phyloP scores from a whole-genome alignment of 805 yeast species.

The Suhomyces sp. region DNA sequence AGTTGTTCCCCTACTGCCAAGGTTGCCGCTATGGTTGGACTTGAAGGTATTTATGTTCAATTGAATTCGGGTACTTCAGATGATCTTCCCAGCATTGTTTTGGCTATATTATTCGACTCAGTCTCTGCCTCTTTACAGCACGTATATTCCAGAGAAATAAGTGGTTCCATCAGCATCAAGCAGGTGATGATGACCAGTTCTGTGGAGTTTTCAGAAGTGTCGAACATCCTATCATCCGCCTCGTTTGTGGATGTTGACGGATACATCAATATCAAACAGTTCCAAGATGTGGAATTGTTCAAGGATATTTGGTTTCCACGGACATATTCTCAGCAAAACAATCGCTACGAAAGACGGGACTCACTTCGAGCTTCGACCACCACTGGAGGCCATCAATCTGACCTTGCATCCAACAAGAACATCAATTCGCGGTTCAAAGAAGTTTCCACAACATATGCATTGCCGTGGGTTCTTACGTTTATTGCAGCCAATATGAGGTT shows the following conservation, averaged over 20 bases:
- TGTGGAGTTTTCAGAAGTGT: constrained; percentile 41
- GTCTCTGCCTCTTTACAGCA: constrained; percentile 79
- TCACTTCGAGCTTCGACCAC: neutral
- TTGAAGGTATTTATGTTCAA: constrained; percentile 63
- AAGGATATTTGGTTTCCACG: constrained; percentile 76
- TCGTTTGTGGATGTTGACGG: constrained; percentile 55
- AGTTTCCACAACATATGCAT: constrained; percentile 59
- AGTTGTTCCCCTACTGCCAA: constrained; percentile 95
- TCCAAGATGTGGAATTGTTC: constrained; percentile 83
- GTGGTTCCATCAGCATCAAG: constrained; percentile 61
- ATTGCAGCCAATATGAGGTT: constrained; percentile 52
- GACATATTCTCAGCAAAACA: constrained; percentile 7
- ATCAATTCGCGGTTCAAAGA: constrained; percentile 51
- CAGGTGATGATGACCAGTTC: constrained; percentile 50
- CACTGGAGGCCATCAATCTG: constrained; percentile 10
- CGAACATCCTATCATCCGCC: constrained; percentile 50
- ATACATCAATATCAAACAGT: constrained; percentile 75
- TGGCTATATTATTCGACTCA: constrained; percentile 50
- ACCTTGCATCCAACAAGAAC: constrained; percentile 30
- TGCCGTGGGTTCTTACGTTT: constrained; percentile 73
- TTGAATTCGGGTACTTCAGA: constrained; percentile 48
- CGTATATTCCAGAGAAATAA: constrained; percentile 83
- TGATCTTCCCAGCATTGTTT: constrained; percentile 38
- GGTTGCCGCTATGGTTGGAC: constrained; percentile 80
- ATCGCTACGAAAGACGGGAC: constrained; percentile 1